phyloP scores from a whole-genome alignment of 257 asterid species.

The Nicotiana paniculata region DNA sequence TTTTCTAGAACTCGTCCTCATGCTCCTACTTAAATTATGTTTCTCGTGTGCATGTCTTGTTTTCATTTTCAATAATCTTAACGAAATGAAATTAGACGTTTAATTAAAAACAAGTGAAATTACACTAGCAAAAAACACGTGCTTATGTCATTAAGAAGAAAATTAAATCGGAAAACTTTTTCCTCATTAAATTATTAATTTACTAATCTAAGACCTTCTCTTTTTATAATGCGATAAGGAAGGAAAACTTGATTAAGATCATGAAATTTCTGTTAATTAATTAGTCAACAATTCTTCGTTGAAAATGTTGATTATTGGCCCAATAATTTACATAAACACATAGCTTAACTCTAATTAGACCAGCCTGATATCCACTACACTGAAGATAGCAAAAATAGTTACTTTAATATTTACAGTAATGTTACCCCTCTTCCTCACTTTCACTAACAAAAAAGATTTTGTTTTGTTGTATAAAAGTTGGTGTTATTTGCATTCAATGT shows the following conservation, averaged over 20 bases:
- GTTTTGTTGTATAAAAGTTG: conserved; percentile 11
- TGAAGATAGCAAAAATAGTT: conserved; percentile 31
- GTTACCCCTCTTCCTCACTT: conserved; percentile 24
- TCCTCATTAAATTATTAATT: no score
- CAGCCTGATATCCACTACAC: conserved; percentile 50
- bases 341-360: conserved; percentile 37
- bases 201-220: no score
- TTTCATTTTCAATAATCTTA: no score
- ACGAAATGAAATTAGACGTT: no score
- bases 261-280: not conserved
- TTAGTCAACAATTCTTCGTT: conserved; percentile 8
- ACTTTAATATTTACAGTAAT: conserved; percentile 21
- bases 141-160: no score
- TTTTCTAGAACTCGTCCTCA: no score
- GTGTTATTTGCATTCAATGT: not conserved
- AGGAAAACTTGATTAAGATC: not conserved
- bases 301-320: conserved; percentile 29
- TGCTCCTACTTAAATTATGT: no score
- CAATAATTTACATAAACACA: conserved; percentile 30
- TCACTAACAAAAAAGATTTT: conserved; percentile 13
- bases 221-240: not conserved
- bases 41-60: no score
- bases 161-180: no score
- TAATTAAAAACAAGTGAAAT: no score
- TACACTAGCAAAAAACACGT: no score